Evolutionary conservation across 306 rosid genomes (phyloP), one percentile per base, ranked within the genome.

Genomic region (Morella rubra): DNA sequence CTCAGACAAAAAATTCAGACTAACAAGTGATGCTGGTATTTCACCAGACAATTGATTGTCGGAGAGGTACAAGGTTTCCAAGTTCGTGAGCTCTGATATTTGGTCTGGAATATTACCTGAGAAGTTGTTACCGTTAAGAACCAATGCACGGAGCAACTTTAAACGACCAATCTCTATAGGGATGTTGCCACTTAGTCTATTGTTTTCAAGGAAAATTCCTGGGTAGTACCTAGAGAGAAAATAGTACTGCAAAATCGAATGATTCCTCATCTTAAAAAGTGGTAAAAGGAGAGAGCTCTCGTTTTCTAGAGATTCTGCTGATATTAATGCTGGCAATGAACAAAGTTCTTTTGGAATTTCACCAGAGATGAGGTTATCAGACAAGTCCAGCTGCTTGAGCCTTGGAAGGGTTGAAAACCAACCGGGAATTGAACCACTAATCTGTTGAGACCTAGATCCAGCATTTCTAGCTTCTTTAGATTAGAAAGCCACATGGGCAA

Each of bases 361-460:
- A 19, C 44, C 67, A 11, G 22, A 41, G 13, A 73, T 11, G 8
- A 41, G 67, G 41, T 72, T 72, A 7, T 12, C 1, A 12, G 7
- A 13, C 12, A 72, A 54, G 40, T 54, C 19, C 19, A 72, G 6
- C 10, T 0, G 6, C 3, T 47, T 50, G 40, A 72, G 76, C 19
- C 64, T 72, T 19, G 76, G 76, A 54, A 54, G 51, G 50, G 37
- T 72, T 7, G 19, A 60, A 51, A 72, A 54, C 66, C 76, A 72
- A n/a, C 41, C 7, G 18, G 76, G 76, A 54, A 72, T 12, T 40
- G 76, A 9, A 24, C 52, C 66, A 1, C 19, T 54, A 41, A 72
- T 8, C 11, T 19, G 12, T 41, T 72, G 40, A 5, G 0, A n/a
- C 1, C 0, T 18, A 72, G 14, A 19, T n/a, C 8, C 10, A 53